Percentiles rank a stretch among this genome's conserved stretches.
phyloP scores from a whole-genome alignment of 1,284 basidiomycete genomes.

The Cutaneotrichosporon sp. region DNA sequence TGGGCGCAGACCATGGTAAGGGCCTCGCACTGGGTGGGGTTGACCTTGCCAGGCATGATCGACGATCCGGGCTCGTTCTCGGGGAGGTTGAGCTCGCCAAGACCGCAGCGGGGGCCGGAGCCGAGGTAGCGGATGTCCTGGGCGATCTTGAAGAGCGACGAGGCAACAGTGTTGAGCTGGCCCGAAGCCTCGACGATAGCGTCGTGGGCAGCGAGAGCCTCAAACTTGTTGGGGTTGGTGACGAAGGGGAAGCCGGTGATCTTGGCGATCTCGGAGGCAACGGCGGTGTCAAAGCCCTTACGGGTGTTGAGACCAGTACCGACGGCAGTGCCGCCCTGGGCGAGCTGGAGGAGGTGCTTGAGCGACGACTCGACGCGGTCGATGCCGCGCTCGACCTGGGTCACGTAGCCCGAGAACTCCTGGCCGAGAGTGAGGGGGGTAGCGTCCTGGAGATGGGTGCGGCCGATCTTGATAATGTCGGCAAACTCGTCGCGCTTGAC shows the following conservation, averaged over 20 bases:
- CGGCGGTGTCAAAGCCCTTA: conserved; percentile 92
- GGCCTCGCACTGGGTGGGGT: conserved; percentile 99
- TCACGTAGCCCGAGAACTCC: conserved; percentile 98
- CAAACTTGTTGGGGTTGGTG: conserved; percentile 99
- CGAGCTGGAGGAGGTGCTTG: conserved; percentile 84
- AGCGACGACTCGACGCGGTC: conserved; percentile 77
- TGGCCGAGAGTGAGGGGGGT: conserved; percentile 97
- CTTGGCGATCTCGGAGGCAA: conserved; percentile 89
- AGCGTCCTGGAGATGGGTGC: conserved; percentile 97
- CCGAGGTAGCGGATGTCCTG: conserved; percentile 98
- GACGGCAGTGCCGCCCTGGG: conserved; percentile 98
- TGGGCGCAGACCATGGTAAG: conserved; percentile 98
- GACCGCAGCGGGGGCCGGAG: conserved; percentile 94
- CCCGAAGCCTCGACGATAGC: conserved; percentile 97
- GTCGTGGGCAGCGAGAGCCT: conserved; percentile 94
- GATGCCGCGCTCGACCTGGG: conserved; percentile 89
- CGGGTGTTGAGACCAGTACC: conserved; percentile 97
- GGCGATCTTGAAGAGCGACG: conserved; percentile 98
- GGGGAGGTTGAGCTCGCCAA: conserved; percentile 90
- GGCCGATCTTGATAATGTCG: conserved; percentile 96
- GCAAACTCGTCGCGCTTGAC: conserved; percentile 79
- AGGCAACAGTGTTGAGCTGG: conserved; percentile 90
- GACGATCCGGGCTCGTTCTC: conserved; percentile 99
- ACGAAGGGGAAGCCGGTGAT: conserved; percentile 87
- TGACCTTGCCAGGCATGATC: conserved; percentile 99